A percentile compares a stretch with the other conserved stretches of the same genome.
Evolutionary conservation across 805 yeast species (phyloP).

Genomic region (Hanseniaspora mollemarum): DNA sequence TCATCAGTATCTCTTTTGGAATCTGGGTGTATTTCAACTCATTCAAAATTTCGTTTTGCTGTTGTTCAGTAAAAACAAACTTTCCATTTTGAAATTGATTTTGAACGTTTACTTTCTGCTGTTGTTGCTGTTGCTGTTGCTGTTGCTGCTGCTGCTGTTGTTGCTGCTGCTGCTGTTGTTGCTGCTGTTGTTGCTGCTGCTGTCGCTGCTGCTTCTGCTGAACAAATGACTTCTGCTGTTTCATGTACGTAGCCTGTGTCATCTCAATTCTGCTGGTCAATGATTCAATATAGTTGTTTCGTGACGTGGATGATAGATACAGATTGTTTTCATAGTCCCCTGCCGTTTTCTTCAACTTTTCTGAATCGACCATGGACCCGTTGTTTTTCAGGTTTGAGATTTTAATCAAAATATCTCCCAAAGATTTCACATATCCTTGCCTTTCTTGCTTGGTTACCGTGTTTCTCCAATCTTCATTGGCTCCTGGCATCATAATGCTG

Average conservation of each 20-base stretch:
- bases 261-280: slow-evolving; percentile 37
- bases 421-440: slow-evolving; percentile 27
- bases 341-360: slow-evolving; percentile 44
- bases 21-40: slow-evolving; percentile 57
- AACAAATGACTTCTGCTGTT: slow-evolving; percentile 20
- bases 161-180: slow-evolving; percentile 23
- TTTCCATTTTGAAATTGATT: slow-evolving; percentile 24
- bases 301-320: slow-evolving; percentile 45
- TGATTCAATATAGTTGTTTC: slow-evolving; percentile 46
- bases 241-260: slow-evolving; percentile 25
- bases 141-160: slow-evolving; percentile 33
- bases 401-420: slow-evolving; percentile 28
- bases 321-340: slow-evolving; percentile 62
- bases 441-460: slow-evolving; percentile 22
- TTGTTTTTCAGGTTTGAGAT: slow-evolving; percentile 31
- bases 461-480: slow-evolving; percentile 15
- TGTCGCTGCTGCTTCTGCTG: slow-evolving; percentile 24
- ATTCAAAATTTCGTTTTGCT: slow-evolving; percentile 30
- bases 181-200: slow-evolving; percentile 26
- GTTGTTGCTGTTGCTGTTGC: slow-evolving; percentile 31
- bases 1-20: slow-evolving; percentile 52
- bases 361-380: slow-evolving; percentile 28
- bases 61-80: slow-evolving; percentile 27
- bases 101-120: slow-evolving; percentile 20
- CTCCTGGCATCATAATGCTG: not conserved